Percentiles rank a stretch among this genome's conserved stretches.
Evolutionary conservation across 2,329 filamentous ascomycete species (phyloP).

Genomic region (Xylaria sp.): DNA sequence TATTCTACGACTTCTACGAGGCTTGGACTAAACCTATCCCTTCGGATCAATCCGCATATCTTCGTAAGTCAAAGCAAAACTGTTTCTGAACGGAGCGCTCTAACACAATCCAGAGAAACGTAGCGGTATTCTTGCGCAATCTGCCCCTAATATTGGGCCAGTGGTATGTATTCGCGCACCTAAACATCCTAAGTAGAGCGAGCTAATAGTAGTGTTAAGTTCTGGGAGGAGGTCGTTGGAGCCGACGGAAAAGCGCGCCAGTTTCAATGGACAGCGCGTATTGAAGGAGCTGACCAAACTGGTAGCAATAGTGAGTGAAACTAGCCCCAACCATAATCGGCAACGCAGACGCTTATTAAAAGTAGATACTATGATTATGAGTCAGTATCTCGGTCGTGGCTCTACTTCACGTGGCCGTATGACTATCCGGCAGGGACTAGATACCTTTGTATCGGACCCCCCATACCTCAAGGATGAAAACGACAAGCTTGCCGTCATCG

Average conservation of each 20-base stretch:
- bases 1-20: slow-evolving; percentile 75
- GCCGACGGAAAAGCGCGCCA: slow-evolving; percentile 70
- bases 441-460: slow-evolving; percentile 66
- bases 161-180: slow-evolving; percentile 52
- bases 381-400: slow-evolving; percentile 73
- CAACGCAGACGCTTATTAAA: slow-evolving; percentile 35
- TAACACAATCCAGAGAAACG: slow-evolving; percentile 42
- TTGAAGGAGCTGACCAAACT: slow-evolving; percentile 62
- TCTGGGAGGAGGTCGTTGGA: slow-evolving; percentile 68
- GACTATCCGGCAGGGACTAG: slow-evolving; percentile 68
- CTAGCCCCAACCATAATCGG: not conserved
- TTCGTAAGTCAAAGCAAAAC: slow-evolving; percentile 51
- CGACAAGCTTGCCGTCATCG: slow-evolving; percentile 70
- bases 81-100: not conserved
- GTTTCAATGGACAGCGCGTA: slow-evolving; percentile 73
- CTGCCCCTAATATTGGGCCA: slow-evolving; percentile 72
- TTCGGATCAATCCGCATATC: slow-evolving; percentile 58
- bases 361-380: slow-evolving; percentile 61
- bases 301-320: slow-evolving; percentile 47
- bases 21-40: slow-evolving; percentile 64
- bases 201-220: slow-evolving; percentile 40
- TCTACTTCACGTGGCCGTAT: slow-evolving; percentile 69
- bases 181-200: not conserved
- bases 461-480: slow-evolving; percentile 69
- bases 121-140: slow-evolving; percentile 70